Conservation (phyloP, 257 asterid genomes). For the Fraxinus americana region DNA sequence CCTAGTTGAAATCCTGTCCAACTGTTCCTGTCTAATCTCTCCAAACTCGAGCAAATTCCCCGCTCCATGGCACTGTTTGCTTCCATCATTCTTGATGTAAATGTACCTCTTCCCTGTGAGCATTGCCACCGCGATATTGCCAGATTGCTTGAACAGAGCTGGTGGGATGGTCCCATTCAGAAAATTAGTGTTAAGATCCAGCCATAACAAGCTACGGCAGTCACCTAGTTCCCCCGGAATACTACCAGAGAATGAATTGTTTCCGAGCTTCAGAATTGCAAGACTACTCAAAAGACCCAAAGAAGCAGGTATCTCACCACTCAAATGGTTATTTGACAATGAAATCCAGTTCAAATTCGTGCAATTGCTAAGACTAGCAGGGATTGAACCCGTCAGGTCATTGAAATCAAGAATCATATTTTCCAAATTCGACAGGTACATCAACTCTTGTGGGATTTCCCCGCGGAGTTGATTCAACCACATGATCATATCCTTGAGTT, state of each 20-base stretch:
- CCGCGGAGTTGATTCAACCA: conserved; percentile 84
- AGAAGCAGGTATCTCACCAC: conserved; percentile 75
- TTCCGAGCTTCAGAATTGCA: conserved; percentile 85
- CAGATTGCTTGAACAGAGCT: conserved; percentile 76
- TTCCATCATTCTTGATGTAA: conserved; percentile 81
- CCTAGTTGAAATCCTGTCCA: conserved; percentile 64
- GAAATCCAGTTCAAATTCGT: conserved; percentile 87
- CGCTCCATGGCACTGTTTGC: conserved; percentile 83
- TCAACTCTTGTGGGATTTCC: conserved; percentile 80
- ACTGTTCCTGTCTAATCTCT: conserved; percentile 74
- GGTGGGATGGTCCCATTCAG: conserved; percentile 75
- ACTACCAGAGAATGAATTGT: conserved; percentile 69
- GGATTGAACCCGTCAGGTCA: conserved; percentile 68
- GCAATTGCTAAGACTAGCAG: conserved; percentile 79
- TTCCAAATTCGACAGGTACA: conserved; percentile 61
- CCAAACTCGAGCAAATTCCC: conserved; percentile 94
- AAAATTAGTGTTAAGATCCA: conserved; percentile 80
- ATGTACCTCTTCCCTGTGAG: conserved; percentile 68
- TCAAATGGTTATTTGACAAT: conserved; percentile 68
- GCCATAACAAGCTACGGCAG: conserved; percentile 86
- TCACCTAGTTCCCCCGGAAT: conserved; percentile 86
- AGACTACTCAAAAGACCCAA: conserved; percentile 63
- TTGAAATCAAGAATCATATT: conserved; percentile 94
- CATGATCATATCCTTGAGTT: conserved; percentile 64
- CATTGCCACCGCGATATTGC: conserved; percentile 62